These are phyloP conservation scores for Blastocystis sp. DNA, from an alignment of 352 stramenopile species.

Conservation along the genomic window DNA sequence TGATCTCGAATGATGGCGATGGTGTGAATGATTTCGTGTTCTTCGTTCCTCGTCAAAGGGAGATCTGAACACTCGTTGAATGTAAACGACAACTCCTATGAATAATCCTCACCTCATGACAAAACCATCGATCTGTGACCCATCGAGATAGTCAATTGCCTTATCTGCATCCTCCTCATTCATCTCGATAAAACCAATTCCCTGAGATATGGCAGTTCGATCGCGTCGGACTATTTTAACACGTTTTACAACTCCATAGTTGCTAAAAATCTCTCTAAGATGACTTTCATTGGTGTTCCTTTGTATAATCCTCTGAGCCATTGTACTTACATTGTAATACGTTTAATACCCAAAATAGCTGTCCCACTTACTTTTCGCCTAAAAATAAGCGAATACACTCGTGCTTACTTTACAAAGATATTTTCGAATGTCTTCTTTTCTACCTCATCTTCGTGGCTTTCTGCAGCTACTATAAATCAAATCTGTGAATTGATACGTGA, in stretches of 20 bases:
- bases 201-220: background rate
- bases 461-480: background rate
- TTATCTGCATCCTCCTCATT: background rate
- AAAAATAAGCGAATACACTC: too few species aligned
- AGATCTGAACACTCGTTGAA: background rate
- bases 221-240: background rate
- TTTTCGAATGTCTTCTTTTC: background rate
- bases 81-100: background rate
- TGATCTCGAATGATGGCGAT: background rate
- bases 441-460: background rate
- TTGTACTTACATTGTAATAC: too few species aligned
- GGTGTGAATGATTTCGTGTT: background rate
- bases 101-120: background rate
- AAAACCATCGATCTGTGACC: slow-evolving; percentile 21
- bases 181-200: slow-evolving; percentile 33
- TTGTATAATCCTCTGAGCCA: background rate
- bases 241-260: slow-evolving; percentile 23
- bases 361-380: too few species aligned
- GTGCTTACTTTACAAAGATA: too few species aligned
- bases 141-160: slow-evolving; percentile 36
- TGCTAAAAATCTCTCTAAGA: slow-evolving; percentile 26
- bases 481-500: too few species aligned
- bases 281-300: slow-evolving; percentile 24
- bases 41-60: background rate
- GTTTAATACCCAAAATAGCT: too few species aligned